phyloP scores from a whole-genome alignment of 306 rosid genomes.

The Cyamopsis tetragonoloba region DNA sequence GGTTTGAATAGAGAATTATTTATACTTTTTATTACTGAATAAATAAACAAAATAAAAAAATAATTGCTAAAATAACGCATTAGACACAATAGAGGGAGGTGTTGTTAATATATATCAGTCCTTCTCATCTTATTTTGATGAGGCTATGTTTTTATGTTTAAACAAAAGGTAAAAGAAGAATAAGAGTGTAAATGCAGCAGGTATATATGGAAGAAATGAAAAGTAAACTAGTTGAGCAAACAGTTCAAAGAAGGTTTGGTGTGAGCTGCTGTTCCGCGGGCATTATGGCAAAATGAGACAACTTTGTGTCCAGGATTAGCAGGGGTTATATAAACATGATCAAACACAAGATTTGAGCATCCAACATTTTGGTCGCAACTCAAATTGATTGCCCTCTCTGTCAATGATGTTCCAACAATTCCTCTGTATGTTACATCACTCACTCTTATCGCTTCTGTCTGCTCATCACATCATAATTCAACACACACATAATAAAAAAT shows the following conservation, averaged over 20 bases:
- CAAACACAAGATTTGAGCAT: slow-evolving; percentile 45
- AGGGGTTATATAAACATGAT: slow-evolving; percentile 28
- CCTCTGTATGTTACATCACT: slow-evolving; percentile 42
- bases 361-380: slow-evolving; percentile 43
- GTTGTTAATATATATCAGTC: too few species aligned
- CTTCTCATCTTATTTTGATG: too few species aligned
- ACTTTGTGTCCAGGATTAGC: slow-evolving; percentile 26
- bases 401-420: slow-evolving; percentile 43
- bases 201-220: not conserved
- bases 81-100: too few species aligned
- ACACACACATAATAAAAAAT: not conserved
- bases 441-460: slow-evolving; percentile 36
- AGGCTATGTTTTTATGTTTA: too few species aligned
- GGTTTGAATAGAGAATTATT: too few species aligned
- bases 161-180: too few species aligned
- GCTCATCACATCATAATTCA: not conserved
- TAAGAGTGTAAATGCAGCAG: not conserved
- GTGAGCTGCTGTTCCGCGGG: slow-evolving; percentile 40
- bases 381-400: slow-evolving; percentile 32
- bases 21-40: too few species aligned
- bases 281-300: slow-evolving; percentile 36
- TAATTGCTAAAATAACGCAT: too few species aligned
- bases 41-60: too few species aligned
- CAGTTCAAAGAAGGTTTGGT: slow-evolving; percentile 34
- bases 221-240: slow-evolving; percentile 27